Base-by-base conservation (phyloP, 352 stramenopile genomes). In the Phytopythium helicoides region DNA sequence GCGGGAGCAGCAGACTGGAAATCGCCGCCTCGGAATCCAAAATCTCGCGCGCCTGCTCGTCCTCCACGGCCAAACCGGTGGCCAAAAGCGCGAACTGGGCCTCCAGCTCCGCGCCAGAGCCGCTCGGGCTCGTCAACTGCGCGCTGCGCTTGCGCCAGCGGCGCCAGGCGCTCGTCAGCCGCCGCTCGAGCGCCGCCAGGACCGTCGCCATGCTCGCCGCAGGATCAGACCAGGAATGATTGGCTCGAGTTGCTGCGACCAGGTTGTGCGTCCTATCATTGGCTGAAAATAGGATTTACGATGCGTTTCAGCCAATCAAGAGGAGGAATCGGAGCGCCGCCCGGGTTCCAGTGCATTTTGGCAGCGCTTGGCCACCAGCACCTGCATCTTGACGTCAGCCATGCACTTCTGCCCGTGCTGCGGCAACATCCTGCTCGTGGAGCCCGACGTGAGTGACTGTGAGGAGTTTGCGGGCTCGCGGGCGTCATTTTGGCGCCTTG, bases 381-480 rank as follows among this genome's bases (percentile, higher is more conserved):
- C 26, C 11, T 16, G 12, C 28, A 22, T 22, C 10, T 3, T 22
- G 15, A 8, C 41, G 3, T 23, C 6, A 18, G 22, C 42, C 57
- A 96, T 96, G 86, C 86, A 88, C 58, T 96, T 96, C 77, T 96
- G 88, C 64, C 86, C 86, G n/a, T 90, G 54, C 14, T 95, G 88
- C 62, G 84, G 87, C 14, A 96, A 94, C 65, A 89, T 97, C 58
- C 66, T 97, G 55, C 83, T 96, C 62, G 80, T 96, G 15, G 88
- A 96, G 67, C 77, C 87, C 34, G 82, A 92, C 60, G 83, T 94
- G 60, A 37, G 73, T 38, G 58, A 9, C 28, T 9, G 5, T 5
- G 9, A 9, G 9, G 28, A 64, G 9, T 12, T 8, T 53, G 46
- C 55, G 26, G 21, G 22, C 10, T 56, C 33, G 36, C 36, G 49